phyloP scores from a whole-genome alignment of 495 filamentous ascomycete species.

The Podospora didyma region DNA sequence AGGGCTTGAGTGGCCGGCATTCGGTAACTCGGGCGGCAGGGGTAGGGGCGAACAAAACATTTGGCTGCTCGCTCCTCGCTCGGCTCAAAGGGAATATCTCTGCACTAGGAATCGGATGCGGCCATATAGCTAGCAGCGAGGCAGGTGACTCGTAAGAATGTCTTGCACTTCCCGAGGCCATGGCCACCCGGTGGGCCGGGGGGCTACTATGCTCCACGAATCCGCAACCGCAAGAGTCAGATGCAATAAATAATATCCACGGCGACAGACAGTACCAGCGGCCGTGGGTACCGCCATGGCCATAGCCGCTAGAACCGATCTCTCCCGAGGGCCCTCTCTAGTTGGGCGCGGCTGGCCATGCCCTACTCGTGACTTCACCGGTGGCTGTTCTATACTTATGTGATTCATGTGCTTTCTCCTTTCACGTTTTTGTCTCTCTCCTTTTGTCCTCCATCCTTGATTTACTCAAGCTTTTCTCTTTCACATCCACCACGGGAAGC shows the following conservation, averaged over 20 bases:
- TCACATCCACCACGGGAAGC: no score
- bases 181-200: no score
- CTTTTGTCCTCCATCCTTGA: no score
- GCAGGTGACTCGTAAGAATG: background rate
- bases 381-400: background rate
- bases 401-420: background rate
- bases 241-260: background rate
- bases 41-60: background rate
- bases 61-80: no score
- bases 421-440: no score
- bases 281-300: background rate
- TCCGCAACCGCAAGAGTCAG: background rate
- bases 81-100: constrained; percentile 24
- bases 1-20: constrained; percentile 11
- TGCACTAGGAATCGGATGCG: background rate
- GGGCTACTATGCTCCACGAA: no score
- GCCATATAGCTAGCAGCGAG: background rate
- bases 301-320: constrained; percentile 29
- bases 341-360: background rate
- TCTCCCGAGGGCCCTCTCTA: constrained; percentile 18
- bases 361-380: background rate
- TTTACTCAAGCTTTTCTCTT: no score
- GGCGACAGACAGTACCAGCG: background rate
- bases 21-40: constrained; percentile 28
- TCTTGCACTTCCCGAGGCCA: no score